Percentiles rank a stretch among this genome's conserved stretches.
Conservation (phyloP, 2,329 filamentous ascomycete genomes). For the Elsinoe ampelina region DNA sequence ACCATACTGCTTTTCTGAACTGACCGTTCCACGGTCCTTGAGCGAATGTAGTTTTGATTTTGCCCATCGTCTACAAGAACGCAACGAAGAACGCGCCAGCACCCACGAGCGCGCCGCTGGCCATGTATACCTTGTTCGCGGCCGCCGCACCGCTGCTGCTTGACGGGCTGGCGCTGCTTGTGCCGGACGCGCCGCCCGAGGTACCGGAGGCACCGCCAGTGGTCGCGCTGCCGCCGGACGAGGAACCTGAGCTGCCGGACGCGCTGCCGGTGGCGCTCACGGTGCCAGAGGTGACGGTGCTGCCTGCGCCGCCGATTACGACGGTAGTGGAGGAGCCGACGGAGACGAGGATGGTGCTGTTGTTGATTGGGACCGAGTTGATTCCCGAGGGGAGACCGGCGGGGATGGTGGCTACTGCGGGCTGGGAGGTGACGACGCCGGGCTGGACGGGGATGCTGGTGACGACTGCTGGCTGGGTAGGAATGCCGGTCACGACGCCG, state of each 20-base stretch:
- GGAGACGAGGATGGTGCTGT: conserved; percentile 26
- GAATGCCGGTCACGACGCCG: conserved; percentile 43
- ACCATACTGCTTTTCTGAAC: not conserved
- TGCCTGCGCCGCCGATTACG: conserved; percentile 22
- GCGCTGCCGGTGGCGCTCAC: not conserved
- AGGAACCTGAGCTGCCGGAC: conserved; percentile 14
- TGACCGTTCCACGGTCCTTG: not conserved
- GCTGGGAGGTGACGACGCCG: conserved; percentile 28
- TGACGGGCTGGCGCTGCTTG: conserved; percentile 19
- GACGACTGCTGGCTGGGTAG: conserved; percentile 27
- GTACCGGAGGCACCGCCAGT: not conserved
- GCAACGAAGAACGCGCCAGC: conserved; percentile 30
- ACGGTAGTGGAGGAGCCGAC: conserved; percentile 27
- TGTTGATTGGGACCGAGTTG: conserved; percentile 24
- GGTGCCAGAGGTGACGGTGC: conserved; percentile 17
- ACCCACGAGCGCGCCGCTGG: conserved; percentile 27
- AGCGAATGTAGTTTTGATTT: not conserved
- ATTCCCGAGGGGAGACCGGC: conserved; percentile 31
- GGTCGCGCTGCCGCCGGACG: conserved; percentile 18
- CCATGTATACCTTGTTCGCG: conserved; percentile 24
- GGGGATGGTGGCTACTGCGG: conserved; percentile 34
- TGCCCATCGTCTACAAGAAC: conserved; percentile 25
- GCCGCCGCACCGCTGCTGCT: conserved; percentile 19
- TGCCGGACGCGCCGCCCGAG: conserved; percentile 20
- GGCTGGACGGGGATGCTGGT: conserved; percentile 32